These are phyloP conservation scores for Backusella luteola DNA, from an alignment of 192 early-diverging fungal genomes.

Conservation along the genomic window DNA sequence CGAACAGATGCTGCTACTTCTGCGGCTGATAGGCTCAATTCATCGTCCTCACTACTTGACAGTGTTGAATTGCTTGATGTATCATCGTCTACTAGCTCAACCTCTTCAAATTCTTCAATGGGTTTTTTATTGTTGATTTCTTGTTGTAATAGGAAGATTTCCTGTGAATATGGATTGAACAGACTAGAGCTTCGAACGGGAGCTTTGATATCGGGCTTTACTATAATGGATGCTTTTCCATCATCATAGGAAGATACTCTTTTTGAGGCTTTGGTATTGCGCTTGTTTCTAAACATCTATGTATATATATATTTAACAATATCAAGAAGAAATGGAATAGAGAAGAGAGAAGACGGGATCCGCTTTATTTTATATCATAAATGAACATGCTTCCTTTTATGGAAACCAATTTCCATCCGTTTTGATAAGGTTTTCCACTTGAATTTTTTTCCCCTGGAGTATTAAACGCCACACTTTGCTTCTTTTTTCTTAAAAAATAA, in stretches of 20 bases:
- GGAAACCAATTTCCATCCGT: background rate
- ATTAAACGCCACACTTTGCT: background rate
- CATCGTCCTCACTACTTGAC: background rate
- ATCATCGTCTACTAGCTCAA: background rate
- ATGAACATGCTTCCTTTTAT: background rate
- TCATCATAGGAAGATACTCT: background rate
- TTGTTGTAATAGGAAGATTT: background rate
- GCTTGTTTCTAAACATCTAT: background rate
- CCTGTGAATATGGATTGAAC: background rate
- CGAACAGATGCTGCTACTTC: background rate
- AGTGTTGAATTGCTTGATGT: background rate
- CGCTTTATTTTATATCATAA: background rate
- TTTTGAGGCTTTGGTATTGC: background rate
- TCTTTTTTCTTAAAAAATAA: background rate
- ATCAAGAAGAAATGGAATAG: background rate
- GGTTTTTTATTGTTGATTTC: background rate
- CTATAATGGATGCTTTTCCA: background rate
- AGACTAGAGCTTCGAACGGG: slow-evolving; percentile 2
- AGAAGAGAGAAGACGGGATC: background rate
- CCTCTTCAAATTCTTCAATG: background rate
- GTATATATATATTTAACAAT: too few species aligned
- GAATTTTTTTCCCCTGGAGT: background rate
- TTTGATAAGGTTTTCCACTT: background rate
- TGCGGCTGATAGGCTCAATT: background rate
- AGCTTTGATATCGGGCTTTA: background rate